A percentile compares a stretch with the other conserved stretches of the same genome.
These are phyloP conservation scores for Amanita jacksonii DNA, from an alignment of 768 basidiomycete genomes.

Conservation along the genomic window DNA sequence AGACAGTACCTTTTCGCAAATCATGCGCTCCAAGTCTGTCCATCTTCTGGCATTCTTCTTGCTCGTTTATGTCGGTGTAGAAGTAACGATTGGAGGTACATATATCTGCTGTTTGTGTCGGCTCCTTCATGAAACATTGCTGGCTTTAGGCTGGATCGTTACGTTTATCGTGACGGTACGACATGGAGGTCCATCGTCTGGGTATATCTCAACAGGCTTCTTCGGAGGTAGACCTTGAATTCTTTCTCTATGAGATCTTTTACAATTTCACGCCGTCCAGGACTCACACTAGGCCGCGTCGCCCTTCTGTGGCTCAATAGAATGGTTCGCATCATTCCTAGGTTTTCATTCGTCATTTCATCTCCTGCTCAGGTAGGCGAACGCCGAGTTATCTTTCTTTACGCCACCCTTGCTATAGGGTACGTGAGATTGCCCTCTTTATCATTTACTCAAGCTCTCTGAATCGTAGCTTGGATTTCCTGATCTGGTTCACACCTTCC, in stretches of 20 bases:
- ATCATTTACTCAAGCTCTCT: not conserved
- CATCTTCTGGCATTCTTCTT: conserved; percentile 57
- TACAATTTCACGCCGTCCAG: conserved; percentile 19
- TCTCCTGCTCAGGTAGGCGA: conserved; percentile 37
- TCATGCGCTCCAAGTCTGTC: conserved; percentile 41
- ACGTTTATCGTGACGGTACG: conserved; percentile 38
- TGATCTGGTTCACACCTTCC: conserved; percentile 63
- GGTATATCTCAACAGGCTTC: conserved; percentile 51
- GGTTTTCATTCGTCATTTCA: not conserved
- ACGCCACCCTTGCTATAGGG: conserved; percentile 41
- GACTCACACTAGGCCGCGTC: conserved; percentile 49
- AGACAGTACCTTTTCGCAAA: conserved; percentile 37
- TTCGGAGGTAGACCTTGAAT: conserved; percentile 36
- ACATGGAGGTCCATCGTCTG: conserved; percentile 27
- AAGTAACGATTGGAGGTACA: conserved; percentile 50
- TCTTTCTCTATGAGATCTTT: not conserved
- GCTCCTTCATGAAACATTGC: too few species aligned
- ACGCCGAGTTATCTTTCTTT: conserved; percentile 41
- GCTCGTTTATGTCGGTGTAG: conserved; percentile 61
- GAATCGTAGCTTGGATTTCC: conserved; percentile 41
- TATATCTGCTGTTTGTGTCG: conserved; percentile 4
- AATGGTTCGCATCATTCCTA: conserved; percentile 22
- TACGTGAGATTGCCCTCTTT: conserved; percentile 16
- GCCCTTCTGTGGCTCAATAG: conserved; percentile 46
- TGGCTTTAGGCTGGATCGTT: conserved; percentile 75